phyloP scores from a whole-genome alignment of 768 basidiomycete genomes.

The Cantharellus cinnabarinus region DNA sequence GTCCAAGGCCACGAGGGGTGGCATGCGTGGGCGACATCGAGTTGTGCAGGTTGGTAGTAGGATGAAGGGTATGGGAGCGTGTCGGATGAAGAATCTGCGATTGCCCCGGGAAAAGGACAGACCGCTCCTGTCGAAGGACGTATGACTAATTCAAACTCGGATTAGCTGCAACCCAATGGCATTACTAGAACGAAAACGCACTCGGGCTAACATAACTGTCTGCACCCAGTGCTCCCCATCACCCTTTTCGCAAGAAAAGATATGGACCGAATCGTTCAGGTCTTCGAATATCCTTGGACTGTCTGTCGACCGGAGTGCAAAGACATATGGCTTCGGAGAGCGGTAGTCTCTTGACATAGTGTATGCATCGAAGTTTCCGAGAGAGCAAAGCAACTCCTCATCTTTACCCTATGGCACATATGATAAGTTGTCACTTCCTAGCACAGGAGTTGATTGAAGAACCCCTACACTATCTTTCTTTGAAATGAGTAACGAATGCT shows the following conservation, averaged over 20 bases:
- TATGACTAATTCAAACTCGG: constrained; percentile 35
- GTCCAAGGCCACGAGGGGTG: background rate
- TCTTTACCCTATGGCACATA: constrained; percentile 50
- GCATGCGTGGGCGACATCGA: background rate
- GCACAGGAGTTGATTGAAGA: constrained; percentile 1
- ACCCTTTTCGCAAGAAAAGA: constrained; percentile 55
- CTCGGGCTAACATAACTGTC: constrained; percentile 61
- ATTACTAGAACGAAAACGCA: constrained; percentile 22
- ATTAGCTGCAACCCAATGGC: background rate
- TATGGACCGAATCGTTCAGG: constrained; percentile 68
- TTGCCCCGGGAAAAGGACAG: constrained; percentile 29
- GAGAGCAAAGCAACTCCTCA: constrained; percentile 55
- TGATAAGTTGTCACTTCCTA: background rate
- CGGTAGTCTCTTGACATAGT: constrained; percentile 54
- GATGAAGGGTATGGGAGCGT: background rate
- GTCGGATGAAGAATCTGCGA: background rate
- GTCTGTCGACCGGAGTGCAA: constrained; percentile 78
- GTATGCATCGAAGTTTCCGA: constrained; percentile 82
- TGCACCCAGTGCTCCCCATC: constrained; percentile 67
- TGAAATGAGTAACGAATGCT: constrained; percentile 68
- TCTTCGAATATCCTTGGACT: constrained; percentile 75
- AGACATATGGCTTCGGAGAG: constrained; percentile 67
- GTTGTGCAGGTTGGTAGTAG: background rate
- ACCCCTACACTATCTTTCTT: constrained; percentile 67
- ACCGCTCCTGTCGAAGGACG: constrained; percentile 60